Evolutionary conservation across 1,284 basidiomycete species (phyloP).

Genomic region (Sporisorium exsertum): DNA sequence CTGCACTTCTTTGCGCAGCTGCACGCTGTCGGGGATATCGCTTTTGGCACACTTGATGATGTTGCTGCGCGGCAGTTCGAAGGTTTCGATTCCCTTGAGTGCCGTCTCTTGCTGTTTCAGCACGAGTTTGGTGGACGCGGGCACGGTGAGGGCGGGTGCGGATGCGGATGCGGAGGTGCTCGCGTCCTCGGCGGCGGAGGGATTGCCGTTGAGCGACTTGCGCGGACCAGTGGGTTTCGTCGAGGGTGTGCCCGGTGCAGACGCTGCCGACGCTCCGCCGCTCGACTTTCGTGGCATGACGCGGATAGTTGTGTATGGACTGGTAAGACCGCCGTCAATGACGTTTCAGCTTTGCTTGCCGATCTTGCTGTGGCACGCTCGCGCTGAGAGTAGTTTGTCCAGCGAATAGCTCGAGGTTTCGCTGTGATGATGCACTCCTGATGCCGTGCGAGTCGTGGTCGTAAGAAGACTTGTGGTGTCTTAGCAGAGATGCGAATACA

Average conservation of each 20-base stretch:
- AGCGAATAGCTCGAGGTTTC: too few relatives aligned
- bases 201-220: constrained; percentile 4
- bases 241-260: constrained; percentile 11
- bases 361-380: too few relatives aligned
- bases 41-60: constrained; percentile 85
- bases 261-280: constrained; percentile 7
- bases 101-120: constrained; percentile 36
- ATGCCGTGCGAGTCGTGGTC: not conserved
- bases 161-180: not conserved
- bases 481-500: too few relatives aligned
- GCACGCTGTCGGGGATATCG: constrained; percentile 80
- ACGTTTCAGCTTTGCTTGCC: too few relatives aligned
- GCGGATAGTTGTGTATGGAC: too few relatives aligned
- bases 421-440: not conserved
- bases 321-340: too few relatives aligned
- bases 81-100: constrained; percentile 77
- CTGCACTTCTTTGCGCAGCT: constrained; percentile 87
- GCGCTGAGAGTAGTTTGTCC: too few relatives aligned
- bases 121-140: constrained; percentile 13
- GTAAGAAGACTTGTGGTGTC: too few relatives aligned
- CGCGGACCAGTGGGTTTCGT: constrained; percentile 1
- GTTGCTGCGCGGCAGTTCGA: constrained; percentile 83
- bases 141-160: constrained; percentile 7
- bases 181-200: not conserved
- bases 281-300: constrained; percentile 45